phyloP scores from a whole-genome alignment of 257 asterid species.

The Solanum virginianum region DNA sequence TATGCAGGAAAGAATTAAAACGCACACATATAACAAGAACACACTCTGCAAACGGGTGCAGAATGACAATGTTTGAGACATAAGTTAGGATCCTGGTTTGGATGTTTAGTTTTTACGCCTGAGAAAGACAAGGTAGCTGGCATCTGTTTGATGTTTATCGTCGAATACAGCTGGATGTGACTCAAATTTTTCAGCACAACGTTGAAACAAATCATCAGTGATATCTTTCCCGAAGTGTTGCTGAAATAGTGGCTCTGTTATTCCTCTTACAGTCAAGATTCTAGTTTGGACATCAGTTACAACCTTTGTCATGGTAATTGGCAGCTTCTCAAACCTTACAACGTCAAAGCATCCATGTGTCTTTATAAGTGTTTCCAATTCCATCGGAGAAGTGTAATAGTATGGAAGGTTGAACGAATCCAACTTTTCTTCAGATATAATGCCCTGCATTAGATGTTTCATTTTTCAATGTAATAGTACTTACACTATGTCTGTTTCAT shows the following conservation, averaged over 20 bases:
- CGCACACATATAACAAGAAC: not conserved
- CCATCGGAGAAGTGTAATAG: constrained; percentile 34
- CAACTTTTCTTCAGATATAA: constrained; percentile 21
- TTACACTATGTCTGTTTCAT: no score
- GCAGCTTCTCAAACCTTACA: constrained; percentile 17
- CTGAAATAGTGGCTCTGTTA: constrained; percentile 33
- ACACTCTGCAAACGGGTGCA: not conserved
- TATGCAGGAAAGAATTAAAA: not conserved
- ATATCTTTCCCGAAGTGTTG: constrained; percentile 33
- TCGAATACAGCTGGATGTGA: constrained; percentile 17
- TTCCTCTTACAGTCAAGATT: constrained; percentile 19
- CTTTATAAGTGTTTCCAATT: constrained; percentile 31
- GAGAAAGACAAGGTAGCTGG: constrained; percentile 35
- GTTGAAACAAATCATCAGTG: constrained; percentile 30
- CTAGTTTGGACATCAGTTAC: constrained; percentile 7
- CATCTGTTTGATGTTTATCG: constrained; percentile 18
- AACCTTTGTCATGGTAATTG: constrained; percentile 7
- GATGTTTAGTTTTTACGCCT: constrained; percentile 8
- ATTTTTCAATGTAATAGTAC: not conserved
- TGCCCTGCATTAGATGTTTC: constrained; percentile 22
- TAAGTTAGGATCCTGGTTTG: not conserved
- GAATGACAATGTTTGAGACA: not conserved
- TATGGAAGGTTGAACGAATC: constrained; percentile 50
- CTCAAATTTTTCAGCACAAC: constrained; percentile 13
- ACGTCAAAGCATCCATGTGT: constrained; percentile 30